These are phyloP conservation scores for Piromyces finnis DNA, from an alignment of 192 early-diverging fungal species.

Conservation along the genomic window DNA sequence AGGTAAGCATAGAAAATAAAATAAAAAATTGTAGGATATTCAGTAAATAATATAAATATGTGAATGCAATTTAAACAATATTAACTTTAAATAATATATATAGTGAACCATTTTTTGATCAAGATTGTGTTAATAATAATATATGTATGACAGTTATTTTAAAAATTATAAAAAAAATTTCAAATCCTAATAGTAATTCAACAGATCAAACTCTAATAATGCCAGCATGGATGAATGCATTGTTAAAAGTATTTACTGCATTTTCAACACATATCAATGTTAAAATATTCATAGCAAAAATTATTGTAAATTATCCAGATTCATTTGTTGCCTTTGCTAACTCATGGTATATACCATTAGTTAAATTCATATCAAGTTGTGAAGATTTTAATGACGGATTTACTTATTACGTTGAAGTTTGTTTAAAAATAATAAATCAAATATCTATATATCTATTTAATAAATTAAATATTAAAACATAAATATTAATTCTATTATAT, in stretches of 20 bases:
- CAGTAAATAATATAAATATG: no score
- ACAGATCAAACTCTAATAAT: background rate
- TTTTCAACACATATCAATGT: conserved; percentile 31
- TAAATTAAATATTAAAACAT: no score
- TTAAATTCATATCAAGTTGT: conserved; percentile 25
- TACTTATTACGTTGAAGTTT: conserved; percentile 52
- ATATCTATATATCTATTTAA: no score
- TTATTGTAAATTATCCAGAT: conserved; percentile 42
- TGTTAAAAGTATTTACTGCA: background rate
- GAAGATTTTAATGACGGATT: conserved; percentile 31
- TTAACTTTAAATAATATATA: background rate
- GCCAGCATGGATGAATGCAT: background rate
- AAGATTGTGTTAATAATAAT: background rate
- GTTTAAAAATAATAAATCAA: no score
- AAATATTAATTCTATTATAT: no score
- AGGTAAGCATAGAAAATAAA: background rate
- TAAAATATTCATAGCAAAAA: conserved; percentile 38
- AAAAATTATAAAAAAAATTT: background rate
- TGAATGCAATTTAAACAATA: no score
- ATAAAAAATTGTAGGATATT: no score
- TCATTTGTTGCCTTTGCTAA: conserved; percentile 37
- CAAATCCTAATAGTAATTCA: background rate
- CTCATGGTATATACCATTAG: conserved; percentile 39
- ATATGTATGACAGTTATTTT: background rate
- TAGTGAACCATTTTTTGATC: background rate